Evolutionary conservation across 2,329 filamentous ascomycete species (phyloP).

Genomic region (Beauveria brongniartii): DNA sequence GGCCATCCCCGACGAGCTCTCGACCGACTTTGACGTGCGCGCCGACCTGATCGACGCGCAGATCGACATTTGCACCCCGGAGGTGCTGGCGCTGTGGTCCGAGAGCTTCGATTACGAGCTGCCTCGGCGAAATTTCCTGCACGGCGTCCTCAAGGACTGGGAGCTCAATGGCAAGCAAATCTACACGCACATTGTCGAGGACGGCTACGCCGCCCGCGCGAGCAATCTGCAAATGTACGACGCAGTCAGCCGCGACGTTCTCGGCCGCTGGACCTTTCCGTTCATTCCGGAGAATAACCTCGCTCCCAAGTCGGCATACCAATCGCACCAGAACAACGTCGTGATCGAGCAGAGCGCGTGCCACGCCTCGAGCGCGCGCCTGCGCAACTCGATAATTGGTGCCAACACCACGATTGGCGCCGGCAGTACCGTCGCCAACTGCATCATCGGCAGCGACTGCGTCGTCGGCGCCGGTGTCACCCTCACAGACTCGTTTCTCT

Average conservation of each 20-base stretch:
- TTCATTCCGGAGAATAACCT: slow-evolving; percentile 86
- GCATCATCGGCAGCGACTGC: slow-evolving; percentile 76
- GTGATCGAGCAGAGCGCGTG: slow-evolving; percentile 74
- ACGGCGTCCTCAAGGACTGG: slow-evolving; percentile 91
- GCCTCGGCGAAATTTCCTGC: slow-evolving; percentile 79
- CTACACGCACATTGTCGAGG: slow-evolving; percentile 74
- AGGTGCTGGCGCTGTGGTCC: slow-evolving; percentile 89
- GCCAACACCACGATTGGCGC: slow-evolving; percentile 67
- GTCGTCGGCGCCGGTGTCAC: slow-evolving; percentile 77
- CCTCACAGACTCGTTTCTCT: slow-evolving; percentile 75
- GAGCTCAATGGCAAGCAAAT: slow-evolving; percentile 97
- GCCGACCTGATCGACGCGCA: slow-evolving; percentile 87
- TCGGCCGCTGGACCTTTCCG: slow-evolving; percentile 80
- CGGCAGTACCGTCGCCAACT: slow-evolving; percentile 61
- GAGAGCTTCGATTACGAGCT: slow-evolving; percentile 97
- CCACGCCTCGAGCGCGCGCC: slow-evolving; percentile 61
- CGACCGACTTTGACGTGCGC: slow-evolving; percentile 69
- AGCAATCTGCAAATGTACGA: slow-evolving; percentile 86
- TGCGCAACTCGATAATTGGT: slow-evolving; percentile 69
- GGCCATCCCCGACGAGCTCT: slow-evolving; percentile 63
- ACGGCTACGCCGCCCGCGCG: slow-evolving; percentile 80
- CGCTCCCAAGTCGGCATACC: slow-evolving; percentile 67
- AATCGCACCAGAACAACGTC: slow-evolving; percentile 57
- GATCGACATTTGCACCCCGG: slow-evolving; percentile 95
- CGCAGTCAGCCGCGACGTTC: slow-evolving; percentile 77